Conservation (phyloP, 2,329 filamentous ascomycete genomes). For the Cytospora piceae region DNA sequence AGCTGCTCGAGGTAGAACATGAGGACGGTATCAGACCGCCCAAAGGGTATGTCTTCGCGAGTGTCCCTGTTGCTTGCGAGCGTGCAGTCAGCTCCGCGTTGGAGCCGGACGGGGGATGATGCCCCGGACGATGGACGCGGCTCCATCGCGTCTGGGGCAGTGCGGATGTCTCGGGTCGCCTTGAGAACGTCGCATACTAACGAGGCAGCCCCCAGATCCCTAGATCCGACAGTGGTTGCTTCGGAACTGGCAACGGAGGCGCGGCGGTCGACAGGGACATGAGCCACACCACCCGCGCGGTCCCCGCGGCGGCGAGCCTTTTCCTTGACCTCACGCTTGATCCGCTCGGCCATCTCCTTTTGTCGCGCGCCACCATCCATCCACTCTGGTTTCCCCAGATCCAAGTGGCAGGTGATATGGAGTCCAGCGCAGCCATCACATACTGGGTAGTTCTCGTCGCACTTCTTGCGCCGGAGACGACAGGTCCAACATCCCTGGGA, state of each 20-base stretch:
- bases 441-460: constrained; percentile 56
- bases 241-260: no score
- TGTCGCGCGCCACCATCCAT: constrained; percentile 58
- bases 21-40: constrained; percentile 31
- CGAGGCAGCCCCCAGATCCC: no score
- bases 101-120: constrained; percentile 4
- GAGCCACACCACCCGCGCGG: constrained; percentile 28
- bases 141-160: no score
- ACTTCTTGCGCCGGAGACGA: constrained; percentile 64
- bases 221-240: no score
- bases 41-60: constrained; percentile 2
- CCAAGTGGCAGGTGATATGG: constrained; percentile 60
- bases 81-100: constrained; percentile 24
- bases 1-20: constrained; percentile 36
- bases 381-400: constrained; percentile 58
- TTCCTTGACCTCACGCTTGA: constrained; percentile 63
- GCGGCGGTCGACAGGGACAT: constrained; percentile 9
- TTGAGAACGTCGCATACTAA: no score
- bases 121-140: no score
- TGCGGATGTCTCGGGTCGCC: no score
- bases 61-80: neutral
- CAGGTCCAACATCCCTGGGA: constrained; percentile 64
- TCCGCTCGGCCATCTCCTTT: constrained; percentile 53
- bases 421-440: constrained; percentile 56
- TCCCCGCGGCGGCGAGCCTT: constrained; percentile 56